phyloP scores from a whole-genome alignment of 2,329 filamentous ascomycete species.

The Epicoccum nigrum region DNA sequence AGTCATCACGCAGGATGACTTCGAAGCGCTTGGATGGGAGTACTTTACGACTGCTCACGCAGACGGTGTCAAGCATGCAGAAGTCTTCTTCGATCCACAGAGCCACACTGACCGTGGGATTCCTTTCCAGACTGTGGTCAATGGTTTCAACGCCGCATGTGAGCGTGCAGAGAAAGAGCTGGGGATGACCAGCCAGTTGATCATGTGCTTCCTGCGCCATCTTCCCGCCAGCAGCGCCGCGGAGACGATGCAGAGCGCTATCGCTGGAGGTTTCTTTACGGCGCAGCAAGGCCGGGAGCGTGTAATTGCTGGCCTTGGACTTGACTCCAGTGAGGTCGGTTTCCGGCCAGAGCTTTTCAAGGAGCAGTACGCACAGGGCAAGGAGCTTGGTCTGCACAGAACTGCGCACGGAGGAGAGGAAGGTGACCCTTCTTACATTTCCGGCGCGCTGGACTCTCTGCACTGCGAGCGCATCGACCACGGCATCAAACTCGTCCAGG shows the following conservation, averaged over 20 bases:
- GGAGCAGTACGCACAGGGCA: slow-evolving; percentile 64
- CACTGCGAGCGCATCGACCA: slow-evolving; percentile 74
- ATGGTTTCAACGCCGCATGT: slow-evolving; percentile 67
- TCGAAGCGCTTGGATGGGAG: slow-evolving; percentile 72
- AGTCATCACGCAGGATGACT: slow-evolving; percentile 69
- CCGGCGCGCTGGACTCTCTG: slow-evolving; percentile 66
- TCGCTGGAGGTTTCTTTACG: slow-evolving; percentile 52
- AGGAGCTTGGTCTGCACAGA: slow-evolving; percentile 60
- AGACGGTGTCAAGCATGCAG: slow-evolving; percentile 73
- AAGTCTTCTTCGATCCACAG: slow-evolving; percentile 83
- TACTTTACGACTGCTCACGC: slow-evolving; percentile 70
- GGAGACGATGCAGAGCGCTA: slow-evolving; percentile 51
- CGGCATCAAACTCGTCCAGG: slow-evolving; percentile 69
- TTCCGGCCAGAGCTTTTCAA: slow-evolving; percentile 62
- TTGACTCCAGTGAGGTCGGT: slow-evolving; percentile 65
- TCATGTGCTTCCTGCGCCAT: slow-evolving; percentile 76
- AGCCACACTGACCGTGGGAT: slow-evolving; percentile 71
- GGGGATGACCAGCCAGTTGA: slow-evolving; percentile 69
- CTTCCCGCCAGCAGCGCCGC: slow-evolving; percentile 62
- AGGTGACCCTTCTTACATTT: slow-evolving; percentile 70
- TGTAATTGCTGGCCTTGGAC: slow-evolving; percentile 66
- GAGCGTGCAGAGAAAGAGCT: slow-evolving; percentile 65
- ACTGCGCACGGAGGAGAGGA: slow-evolving; percentile 81
- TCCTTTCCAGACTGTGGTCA: slow-evolving; percentile 66
- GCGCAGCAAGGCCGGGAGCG: slow-evolving; percentile 54